phyloP scores from a whole-genome alignment of 306 rosid species.

The Sechiopsis laciniata region DNA sequence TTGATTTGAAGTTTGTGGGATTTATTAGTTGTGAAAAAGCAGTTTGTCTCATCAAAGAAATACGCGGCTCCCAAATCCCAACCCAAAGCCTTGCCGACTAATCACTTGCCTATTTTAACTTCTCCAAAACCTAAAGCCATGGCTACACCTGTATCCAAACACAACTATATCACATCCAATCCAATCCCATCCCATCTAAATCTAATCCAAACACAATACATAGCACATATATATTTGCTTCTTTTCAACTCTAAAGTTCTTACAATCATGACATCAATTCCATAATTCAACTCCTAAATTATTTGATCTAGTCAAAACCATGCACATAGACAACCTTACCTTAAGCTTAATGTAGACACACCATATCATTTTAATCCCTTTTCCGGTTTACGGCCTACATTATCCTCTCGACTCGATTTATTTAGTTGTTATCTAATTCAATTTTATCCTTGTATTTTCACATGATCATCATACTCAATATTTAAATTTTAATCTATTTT shows the following conservation, averaged over 20 bases:
- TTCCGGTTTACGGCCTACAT: background rate
- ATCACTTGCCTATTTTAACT: background rate
- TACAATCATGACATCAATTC: background rate
- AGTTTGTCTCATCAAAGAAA: background rate
- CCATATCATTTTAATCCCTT: background rate
- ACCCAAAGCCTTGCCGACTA: background rate
- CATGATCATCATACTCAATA: too few relatives aligned
- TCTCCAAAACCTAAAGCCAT: background rate
- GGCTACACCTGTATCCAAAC: background rate
- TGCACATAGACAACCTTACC: slow-evolving; percentile 10
- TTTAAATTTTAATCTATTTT: too few relatives aligned
- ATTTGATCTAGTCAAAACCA: slow-evolving; percentile 8
- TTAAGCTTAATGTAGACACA: background rate
- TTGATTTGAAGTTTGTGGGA: background rate
- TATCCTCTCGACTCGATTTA: background rate
- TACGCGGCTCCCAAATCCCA: background rate
- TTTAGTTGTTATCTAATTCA: background rate
- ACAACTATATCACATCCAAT: background rate
- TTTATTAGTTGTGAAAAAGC: slow-evolving; percentile 6
- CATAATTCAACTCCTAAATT: background rate
- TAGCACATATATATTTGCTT: background rate
- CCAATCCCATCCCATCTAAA: background rate
- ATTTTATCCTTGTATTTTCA: background rate
- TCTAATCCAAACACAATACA: background rate
- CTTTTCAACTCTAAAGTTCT: background rate